Base-by-base conservation (phyloP, 1,284 basidiomycete species). In the Tylopilus sp. region DNA sequence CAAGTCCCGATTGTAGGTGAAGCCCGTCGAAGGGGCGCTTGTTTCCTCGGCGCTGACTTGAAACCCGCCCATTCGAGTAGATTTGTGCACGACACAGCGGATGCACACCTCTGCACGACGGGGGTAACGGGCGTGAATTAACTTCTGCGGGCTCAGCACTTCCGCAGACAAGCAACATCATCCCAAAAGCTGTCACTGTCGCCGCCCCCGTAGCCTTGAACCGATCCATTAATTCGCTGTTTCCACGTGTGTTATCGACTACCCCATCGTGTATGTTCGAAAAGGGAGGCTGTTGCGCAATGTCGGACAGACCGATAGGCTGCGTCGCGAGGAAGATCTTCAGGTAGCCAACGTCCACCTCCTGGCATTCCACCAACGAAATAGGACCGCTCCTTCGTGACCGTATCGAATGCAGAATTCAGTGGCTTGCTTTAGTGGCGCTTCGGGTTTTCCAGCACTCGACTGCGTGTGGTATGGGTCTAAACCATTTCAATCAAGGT, bases 381-480 rank as follows among this genome's bases (percentile, higher is more conserved):
- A 44, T 0, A 56, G 52, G 0, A 10, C 1, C 1, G 19, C 29
- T 15, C 42, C 58, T 19, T 34, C 42, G 1, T 40, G 12, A 5
- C 61, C 61, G 10, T 59, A 61, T n/a, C 59, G 57, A 2, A 61
- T 57, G 0, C 48, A 39, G 10, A 63, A 55, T 0, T 6, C 9
- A 18, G 26, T 40, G 0, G 31, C 21, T 9, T 6, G 34, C 18
- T 49, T 50, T 0, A 60, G 38, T 1, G 54, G 56, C 7, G 47
- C 34, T n/a, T 48, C 49, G 1, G 48, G 47, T 2, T 16, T 23
- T 1, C 44, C 43, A 23, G 8, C 33, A 12, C 30, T 51, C 2
- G 48, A 6, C 15, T 55, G 55, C 2, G 40, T 53, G 26, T 58
- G 53, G 29, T 48, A 61, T 11, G 44, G 41, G 0, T 16, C 59